phyloP scores from a whole-genome alignment of 148 eudicot genomes.

The Pharnaceum exiguum region DNA sequence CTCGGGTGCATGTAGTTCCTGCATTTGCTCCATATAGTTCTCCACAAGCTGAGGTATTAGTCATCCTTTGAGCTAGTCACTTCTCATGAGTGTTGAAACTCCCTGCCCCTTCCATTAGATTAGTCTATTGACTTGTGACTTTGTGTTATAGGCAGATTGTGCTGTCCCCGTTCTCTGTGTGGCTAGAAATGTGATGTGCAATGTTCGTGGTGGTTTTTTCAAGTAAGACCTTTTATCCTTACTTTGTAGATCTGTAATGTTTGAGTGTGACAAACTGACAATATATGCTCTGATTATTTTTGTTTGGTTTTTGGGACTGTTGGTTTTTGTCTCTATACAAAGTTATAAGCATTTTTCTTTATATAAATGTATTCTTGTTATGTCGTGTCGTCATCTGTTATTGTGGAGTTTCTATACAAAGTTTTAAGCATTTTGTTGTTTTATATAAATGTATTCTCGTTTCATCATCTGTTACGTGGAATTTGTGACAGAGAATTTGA shows the following conservation, averaged over 20 bases:
- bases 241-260: not conserved
- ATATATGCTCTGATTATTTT: no score
- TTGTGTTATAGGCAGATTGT: conserved; percentile 63
- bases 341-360: not conserved
- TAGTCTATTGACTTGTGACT: not conserved
- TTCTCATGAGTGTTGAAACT: not conserved
- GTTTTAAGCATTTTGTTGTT: not conserved
- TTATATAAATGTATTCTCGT: not conserved
- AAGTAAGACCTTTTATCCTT: conserved; percentile 48
- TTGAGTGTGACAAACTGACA: not conserved
- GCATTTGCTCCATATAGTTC: conserved; percentile 99
- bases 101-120: not conserved
- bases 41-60: conserved; percentile 90
- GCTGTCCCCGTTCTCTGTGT: conserved; percentile 87
- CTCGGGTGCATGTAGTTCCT: conserved; percentile 97
- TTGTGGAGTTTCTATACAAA: not conserved
- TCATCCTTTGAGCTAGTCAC: not conserved
- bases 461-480: conserved; percentile 13
- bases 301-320: no score
- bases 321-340: not conserved
- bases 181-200: conserved; percentile 97
- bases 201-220: conserved; percentile 98
- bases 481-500: conserved; percentile 77
- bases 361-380: no score
- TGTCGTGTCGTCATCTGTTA: not conserved